Base-by-base conservation (phyloP, 179 eudicot genomes). In the Spinacia oleracea region DNA sequence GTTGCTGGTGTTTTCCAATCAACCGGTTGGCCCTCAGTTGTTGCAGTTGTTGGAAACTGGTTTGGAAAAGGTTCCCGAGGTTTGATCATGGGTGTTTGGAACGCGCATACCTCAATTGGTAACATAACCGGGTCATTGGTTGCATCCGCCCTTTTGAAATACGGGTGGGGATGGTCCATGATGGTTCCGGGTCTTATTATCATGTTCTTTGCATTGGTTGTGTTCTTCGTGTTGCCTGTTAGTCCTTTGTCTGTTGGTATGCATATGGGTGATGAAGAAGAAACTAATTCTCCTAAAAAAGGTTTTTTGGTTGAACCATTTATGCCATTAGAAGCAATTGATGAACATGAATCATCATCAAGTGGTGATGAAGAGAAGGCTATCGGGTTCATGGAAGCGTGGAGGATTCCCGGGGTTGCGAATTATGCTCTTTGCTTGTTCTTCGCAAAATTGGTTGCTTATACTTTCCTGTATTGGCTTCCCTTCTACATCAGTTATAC, bases 131-230 rank as follows among this genome's bases (percentile, higher is more conserved):
- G 98, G 29, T 91, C 97, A 7, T 85, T 92, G 78, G 79, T 90
- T 55, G 98, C 98, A 73, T 91, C 98, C 4, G 75, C 81, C 15
- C 77, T 94, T 58, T 89, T 92, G 91, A 86, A 85, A 59, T 92
- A 86, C 55, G 96, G 98, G 16, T 94, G 98, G 98, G 98, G 98
- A 45, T 94, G 97, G 98, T 94, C 98, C 9, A 75, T 93, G 91
- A 87, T 90, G 79, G 94, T 90, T n/a, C 98, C 97, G 6, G 97
- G 98, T 60, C 45, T 90, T 29, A 86, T 86, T 76, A 83, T 91
- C 51, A 79, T 80, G 16, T 81, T 91, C 60, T 60, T 88, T 58
- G 98, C 92, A 21, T 9, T 89, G 76, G 75, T 93, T 31, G 91
- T 93, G 50, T 88, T 86, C 9, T 53, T 92, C 45, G 66, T 83